These are phyloP conservation scores for Trametes hirsuta DNA, from an alignment of 1,284 basidiomycete species.

Conservation along the genomic window DNA sequence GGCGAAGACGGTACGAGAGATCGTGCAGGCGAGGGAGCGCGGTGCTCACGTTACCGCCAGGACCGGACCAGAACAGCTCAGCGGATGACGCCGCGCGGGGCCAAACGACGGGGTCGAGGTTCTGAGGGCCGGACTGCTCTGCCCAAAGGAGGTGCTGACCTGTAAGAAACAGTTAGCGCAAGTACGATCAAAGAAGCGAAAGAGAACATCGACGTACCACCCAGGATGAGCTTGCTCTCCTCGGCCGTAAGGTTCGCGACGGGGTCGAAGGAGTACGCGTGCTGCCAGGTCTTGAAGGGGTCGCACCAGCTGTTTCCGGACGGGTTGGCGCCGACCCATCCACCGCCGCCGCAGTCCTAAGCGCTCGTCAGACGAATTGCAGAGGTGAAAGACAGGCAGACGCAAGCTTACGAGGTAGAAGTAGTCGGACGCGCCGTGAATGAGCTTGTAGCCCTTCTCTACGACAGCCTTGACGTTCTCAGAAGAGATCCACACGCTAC, in stretches of 20 bases:
- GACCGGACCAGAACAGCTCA: constrained; percentile 84
- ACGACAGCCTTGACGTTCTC: constrained; percentile 48
- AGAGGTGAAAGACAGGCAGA: not conserved
- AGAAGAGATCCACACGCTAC: constrained; percentile 60
- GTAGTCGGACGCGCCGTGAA: constrained; percentile 59
- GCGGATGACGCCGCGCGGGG: constrained; percentile 80
- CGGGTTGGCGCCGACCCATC: constrained; percentile 70
- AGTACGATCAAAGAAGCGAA: not conserved
- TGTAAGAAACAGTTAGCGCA: constrained; percentile 31
- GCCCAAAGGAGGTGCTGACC: constrained; percentile 78
- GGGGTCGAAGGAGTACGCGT: constrained; percentile 77
- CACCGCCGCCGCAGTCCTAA: constrained; percentile 82
- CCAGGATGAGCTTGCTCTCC: constrained; percentile 61
- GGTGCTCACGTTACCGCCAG: constrained; percentile 51
- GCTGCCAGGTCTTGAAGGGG: constrained; percentile 80
- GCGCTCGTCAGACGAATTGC: not conserved
- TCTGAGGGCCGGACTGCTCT: constrained; percentile 73
- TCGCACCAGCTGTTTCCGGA: constrained; percentile 63
- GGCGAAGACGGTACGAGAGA: constrained; percentile 67
- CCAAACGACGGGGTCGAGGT: constrained; percentile 77
- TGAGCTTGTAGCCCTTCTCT: constrained; percentile 49
- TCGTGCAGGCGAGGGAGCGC: constrained; percentile 83
- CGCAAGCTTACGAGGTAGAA: constrained; percentile 56
- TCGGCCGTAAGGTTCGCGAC: constrained; percentile 53
- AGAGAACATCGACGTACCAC: constrained; percentile 48